These are phyloP conservation scores for Penicillium sp. DNA, from an alignment of 2,329 filamentous ascomycete genomes.

Conservation along the genomic window DNA sequence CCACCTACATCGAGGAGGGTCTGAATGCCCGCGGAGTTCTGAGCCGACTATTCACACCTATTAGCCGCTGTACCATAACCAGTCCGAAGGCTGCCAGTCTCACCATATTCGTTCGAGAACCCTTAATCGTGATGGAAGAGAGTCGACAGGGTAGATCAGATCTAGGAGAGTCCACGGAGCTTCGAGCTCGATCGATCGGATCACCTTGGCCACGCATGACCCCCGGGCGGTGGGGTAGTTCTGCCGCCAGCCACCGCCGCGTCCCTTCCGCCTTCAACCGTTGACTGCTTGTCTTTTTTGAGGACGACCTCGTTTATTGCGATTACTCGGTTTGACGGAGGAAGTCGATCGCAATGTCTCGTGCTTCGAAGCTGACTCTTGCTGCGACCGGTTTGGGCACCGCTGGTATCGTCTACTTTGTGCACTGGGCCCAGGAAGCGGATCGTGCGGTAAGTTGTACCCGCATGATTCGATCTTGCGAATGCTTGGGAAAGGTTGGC, in stretches of 20 bases:
- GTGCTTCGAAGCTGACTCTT: constrained; percentile 84
- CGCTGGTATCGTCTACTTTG: constrained; percentile 75
- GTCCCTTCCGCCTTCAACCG: no score
- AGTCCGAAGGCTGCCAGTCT: constrained; percentile 1
- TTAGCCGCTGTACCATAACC: constrained; percentile 7
- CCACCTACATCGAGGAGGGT: constrained; percentile 91
- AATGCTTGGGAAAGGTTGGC: no score
- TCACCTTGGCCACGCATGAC: constrained; percentile 38
- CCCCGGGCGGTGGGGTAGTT: constrained; percentile 38
- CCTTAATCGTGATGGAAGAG: constrained; percentile 12
- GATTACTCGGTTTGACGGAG: neutral
- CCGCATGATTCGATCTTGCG: neutral
- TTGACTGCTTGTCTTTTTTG: neutral
- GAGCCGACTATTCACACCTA: constrained; percentile 73
- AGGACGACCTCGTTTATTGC: neutral
- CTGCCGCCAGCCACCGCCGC: constrained; percentile 40
- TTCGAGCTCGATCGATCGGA: constrained; percentile 33
- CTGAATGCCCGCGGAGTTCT: constrained; percentile 98
- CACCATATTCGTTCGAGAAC: constrained; percentile 33
- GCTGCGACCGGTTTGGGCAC: constrained; percentile 77
- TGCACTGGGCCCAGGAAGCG: constrained; percentile 84
- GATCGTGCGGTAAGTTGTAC: constrained; percentile 80
- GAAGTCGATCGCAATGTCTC: constrained; percentile 70
- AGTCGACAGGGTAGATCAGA: constrained; percentile 15
- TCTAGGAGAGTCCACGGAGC: constrained; percentile 33